Base-by-base conservation (phyloP, 805 yeast genomes). In the Candida hispaniensis region DNA sequence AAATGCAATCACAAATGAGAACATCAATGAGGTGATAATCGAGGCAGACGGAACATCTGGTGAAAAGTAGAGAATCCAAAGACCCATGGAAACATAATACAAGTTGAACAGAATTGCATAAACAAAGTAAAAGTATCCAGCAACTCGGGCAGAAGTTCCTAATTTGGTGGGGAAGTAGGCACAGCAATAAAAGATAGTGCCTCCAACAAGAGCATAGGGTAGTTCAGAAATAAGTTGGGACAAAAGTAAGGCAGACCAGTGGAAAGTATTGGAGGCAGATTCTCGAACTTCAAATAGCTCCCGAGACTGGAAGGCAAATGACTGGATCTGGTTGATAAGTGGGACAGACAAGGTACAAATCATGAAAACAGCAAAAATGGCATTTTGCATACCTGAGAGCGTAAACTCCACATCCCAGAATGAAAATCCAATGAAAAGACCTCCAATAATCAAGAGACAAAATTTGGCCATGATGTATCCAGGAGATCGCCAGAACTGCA, bases 241-340 rank as follows among this genome's bases (percentile, higher is more conserved):
- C 12, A 75, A 32, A 30, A 75, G 48, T 54, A 79, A 54, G 24
- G 67, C 54, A 16, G 73, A 61, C 86, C 86, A 79, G 47, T 75
- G 78, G 60, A 73, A 79, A 24, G 80, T 79, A 49, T 76, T 77
- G 4, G 81, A 73, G 40, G 73, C 67, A 13, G 72, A 63, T 50
- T 79, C 88, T 48, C 88, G 66, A 9, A 70, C 79, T 53, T 78
- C 86, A 48, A 58, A 79, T 24, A 77, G 52, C 39, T 72, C 77
- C 48, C 85, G 66, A 13, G 74, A 63, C 12, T 57, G 60, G 27
- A 70, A 63, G 15, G 76, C 76, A 39, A 67, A 64, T 14, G 67
- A 73, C 48, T 74, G 79, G 38, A 73, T 66, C 55, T 77, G 82
- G 48, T 76, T 73, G 45, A 70, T 60, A 26, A 69, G 50, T 11